Evolutionary conservation across 305 asterid genomes (phyloP), one percentile per base, ranked within the genome.

Genomic region (Fraxinus sp.): DNA sequence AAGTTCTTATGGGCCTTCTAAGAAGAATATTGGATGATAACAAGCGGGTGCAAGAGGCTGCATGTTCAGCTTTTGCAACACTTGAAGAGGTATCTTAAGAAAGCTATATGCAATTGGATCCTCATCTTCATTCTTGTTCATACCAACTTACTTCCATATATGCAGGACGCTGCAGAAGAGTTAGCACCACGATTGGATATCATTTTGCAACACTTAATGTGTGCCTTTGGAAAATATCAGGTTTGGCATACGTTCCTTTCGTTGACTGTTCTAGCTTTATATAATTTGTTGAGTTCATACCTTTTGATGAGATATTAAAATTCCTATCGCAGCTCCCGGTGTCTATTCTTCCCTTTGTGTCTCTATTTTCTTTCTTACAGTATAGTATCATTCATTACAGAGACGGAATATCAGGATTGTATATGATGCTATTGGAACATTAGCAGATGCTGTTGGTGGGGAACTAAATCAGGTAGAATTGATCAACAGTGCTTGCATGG

Each of bases 61-160:
- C 99, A 81, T 96, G 99, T 89, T 96, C 99, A 77, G 98, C 99
- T 85, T 96, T 96, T 92, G 98, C 99, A 35, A 95, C 98, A 49
- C 96, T 96, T 57, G 99, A 95, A 92, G 99, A 96, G 99, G 99
- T 95, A 43, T 76, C 37, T 77, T 13, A 24, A 46, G 18, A 26
- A 77, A 71, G 77, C 75, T 72, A 20, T 59, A 32, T 18, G 76
- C 43, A 30, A 28, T 33, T 78, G 59, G 83, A n/a, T 68, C 71
- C 66, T 43, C 4, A 57, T 80, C 49, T 41, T 26, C 36, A 36
- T 36, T 33, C 13, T 6, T 32, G 5, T 20, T 55, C 43, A 49
- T 46, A 20, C 75, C 46, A 24, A 46, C 8, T 0, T 71, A 76
- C 64, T 74, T 71, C 28, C 30, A 77, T 80, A 52, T 37, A 66